Conservation (phyloP, 2,329 filamentous ascomycete species). For the Aaosphaeria arxii region DNA sequence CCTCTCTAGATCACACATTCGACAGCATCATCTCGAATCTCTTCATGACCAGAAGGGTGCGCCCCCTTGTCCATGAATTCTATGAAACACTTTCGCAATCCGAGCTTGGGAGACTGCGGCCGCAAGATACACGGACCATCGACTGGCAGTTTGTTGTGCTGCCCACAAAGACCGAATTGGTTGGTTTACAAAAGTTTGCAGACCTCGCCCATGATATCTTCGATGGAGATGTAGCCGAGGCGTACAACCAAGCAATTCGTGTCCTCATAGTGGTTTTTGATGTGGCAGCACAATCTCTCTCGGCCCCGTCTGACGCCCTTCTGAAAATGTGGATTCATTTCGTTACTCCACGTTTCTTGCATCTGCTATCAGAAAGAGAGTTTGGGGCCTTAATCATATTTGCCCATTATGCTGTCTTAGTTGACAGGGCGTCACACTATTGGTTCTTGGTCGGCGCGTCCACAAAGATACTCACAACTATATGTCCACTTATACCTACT, state of each 20-base stretch:
- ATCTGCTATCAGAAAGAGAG: constrained; percentile 24
- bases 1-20: constrained; percentile 2
- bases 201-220: constrained; percentile 20
- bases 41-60: constrained; percentile 16
- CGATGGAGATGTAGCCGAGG: constrained; percentile 23
- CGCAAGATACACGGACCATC: constrained; percentile 15
- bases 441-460: constrained; percentile 24
- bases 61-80: constrained; percentile 19
- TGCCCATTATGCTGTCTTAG: constrained; percentile 34
- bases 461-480: constrained; percentile 20
- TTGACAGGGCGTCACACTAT: constrained; percentile 14
- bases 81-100: constrained; percentile 11
- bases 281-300: constrained; percentile 6
- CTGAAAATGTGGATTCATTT: constrained; percentile 26
- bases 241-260: constrained; percentile 20
- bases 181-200: constrained; percentile 19
- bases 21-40: constrained; percentile 16
- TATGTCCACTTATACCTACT: constrained; percentile 16
- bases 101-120: constrained; percentile 14
- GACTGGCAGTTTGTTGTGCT: constrained; percentile 5
- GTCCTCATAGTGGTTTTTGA: constrained; percentile 18
- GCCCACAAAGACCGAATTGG: constrained; percentile 16
- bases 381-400: constrained; percentile 35
- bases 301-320: constrained; percentile 19
- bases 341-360: constrained; percentile 21